Evolutionary conservation across 73 alveolate species (phyloP), one percentile per base, ranked within the genome.

Genomic region (Paramecium caudatum): DNA sequence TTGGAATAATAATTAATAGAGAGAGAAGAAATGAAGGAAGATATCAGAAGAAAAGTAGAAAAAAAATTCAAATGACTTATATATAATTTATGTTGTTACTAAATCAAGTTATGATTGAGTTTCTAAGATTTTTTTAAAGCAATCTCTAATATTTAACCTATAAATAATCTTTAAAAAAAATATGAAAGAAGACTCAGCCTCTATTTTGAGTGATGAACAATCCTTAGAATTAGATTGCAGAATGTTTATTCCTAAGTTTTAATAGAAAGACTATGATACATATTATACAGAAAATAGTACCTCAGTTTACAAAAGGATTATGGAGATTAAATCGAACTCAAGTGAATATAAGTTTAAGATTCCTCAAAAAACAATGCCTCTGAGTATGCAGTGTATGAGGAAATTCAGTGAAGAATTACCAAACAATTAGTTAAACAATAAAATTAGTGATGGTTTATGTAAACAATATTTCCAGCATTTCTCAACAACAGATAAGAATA

Each of bases 111-210:
- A 12, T 49, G n/a, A n/a, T n/a, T n/a, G n/a, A n/a, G n/a, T n/a
- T n/a, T n/a, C n/a, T n/a, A n/a, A n/a, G n/a, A n/a, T n/a, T n/a
- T n/a, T n/a, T n/a, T n/a, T n/a, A n/a, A n/a, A n/a, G n/a, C n/a
- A n/a, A n/a, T n/a, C n/a, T n/a, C n/a, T n/a, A n/a, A n/a, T n/a
- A n/a, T n/a, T n/a, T n/a, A n/a, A n/a, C n/a, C n/a, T n/a, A n/a
- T n/a, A n/a, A n/a, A n/a, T n/a, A n/a, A n/a, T n/a, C n/a, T n/a
- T n/a, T n/a, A 2, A 0, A 55, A 19, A 10, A 7, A 55, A 3
- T 27, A 55, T 55, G 80, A 55, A 55, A 7, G 80, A 55, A 55
- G 80, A 55, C 30, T 55, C 80, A 55, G 80, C 13, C n/a, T 55
- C 80, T 23, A 55, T 55, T 10, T 27, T 37, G 6, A 55, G 80